Evolutionary conservation across 2,329 filamentous ascomycete genomes (phyloP).

Genomic region (Penicillium sp.): DNA sequence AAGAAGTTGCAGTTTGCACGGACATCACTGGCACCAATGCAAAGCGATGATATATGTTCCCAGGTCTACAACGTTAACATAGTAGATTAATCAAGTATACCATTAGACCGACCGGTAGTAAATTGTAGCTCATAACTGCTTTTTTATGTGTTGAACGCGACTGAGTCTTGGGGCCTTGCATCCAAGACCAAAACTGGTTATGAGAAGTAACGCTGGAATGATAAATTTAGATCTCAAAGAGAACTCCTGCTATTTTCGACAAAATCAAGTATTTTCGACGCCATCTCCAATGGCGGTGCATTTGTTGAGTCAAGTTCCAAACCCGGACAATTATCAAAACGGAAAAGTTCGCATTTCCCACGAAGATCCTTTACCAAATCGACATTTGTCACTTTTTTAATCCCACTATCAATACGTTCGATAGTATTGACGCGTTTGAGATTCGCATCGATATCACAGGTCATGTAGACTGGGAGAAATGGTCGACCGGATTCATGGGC

Average conservation of each 20-base stretch:
- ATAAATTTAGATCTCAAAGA: too few relatives aligned
- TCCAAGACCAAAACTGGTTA: too few relatives aligned
- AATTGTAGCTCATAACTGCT: too few relatives aligned
- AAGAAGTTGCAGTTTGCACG: too few relatives aligned
- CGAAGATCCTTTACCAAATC: background rate
- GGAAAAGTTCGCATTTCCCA: background rate
- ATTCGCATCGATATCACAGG: background rate
- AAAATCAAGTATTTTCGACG: constrained; percentile 1
- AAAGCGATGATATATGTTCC: too few relatives aligned
- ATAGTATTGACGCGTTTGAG: background rate
- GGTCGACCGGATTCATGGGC: background rate
- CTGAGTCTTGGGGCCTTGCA: too few relatives aligned
- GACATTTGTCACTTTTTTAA: constrained; percentile 1
- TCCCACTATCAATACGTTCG: constrained; percentile 1
- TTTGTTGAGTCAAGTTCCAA: background rate
- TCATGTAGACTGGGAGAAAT: background rate
- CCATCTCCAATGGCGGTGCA: background rate
- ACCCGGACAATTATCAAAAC: background rate
- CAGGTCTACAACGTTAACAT: too few relatives aligned
- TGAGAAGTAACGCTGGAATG: too few relatives aligned
- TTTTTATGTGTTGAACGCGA: too few relatives aligned
- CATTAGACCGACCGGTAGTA: too few relatives aligned
- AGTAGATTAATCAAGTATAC: too few relatives aligned
- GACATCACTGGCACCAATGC: too few relatives aligned
- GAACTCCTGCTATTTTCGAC: background rate